phyloP scores from a whole-genome alignment of 441 rosid genomes.

The Geranium incanum region DNA sequence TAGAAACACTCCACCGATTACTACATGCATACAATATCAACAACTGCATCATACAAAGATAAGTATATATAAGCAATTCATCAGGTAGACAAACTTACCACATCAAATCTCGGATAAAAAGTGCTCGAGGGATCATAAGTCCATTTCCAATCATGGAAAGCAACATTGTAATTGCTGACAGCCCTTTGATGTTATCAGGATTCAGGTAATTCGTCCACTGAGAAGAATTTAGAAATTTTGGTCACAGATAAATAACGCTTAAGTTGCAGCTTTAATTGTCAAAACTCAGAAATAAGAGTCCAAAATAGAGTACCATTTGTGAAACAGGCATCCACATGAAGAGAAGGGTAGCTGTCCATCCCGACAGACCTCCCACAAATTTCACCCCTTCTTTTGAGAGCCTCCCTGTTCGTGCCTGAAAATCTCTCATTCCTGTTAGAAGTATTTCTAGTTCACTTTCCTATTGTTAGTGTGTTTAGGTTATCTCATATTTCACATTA shows the following conservation, averaged over 20 bases:
- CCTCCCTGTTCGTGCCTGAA: slow-evolving; percentile 74
- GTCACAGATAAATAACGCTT: slow-evolving; percentile 19
- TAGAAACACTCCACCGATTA: not conserved
- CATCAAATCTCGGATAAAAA: slow-evolving; percentile 87
- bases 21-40: not conserved
- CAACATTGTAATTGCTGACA: slow-evolving; percentile 78
- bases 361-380: slow-evolving; percentile 64
- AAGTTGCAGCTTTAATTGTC: not conserved
- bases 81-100: slow-evolving; percentile 42
- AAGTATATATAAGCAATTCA: not conserved
- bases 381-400: slow-evolving; percentile 58
- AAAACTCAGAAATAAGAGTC: slow-evolving; percentile 8
- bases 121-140: slow-evolving; percentile 86
- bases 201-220: slow-evolving; percentile 91
- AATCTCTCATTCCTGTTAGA: slow-evolving; percentile 21
- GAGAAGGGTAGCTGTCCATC: slow-evolving; percentile 95
- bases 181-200: slow-evolving; percentile 79
- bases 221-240: slow-evolving; percentile 20
- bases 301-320: slow-evolving; percentile 52
- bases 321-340: slow-evolving; percentile 98
- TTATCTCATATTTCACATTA: too few species aligned
- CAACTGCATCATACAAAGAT: not conserved
- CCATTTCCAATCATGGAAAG: slow-evolving; percentile 92
- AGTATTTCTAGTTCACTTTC: not conserved
- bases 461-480: too few species aligned